These are phyloP conservation scores for Herpetomonas muscarum DNA, from an alignment of 208 protist species.

Conservation along the genomic window DNA sequence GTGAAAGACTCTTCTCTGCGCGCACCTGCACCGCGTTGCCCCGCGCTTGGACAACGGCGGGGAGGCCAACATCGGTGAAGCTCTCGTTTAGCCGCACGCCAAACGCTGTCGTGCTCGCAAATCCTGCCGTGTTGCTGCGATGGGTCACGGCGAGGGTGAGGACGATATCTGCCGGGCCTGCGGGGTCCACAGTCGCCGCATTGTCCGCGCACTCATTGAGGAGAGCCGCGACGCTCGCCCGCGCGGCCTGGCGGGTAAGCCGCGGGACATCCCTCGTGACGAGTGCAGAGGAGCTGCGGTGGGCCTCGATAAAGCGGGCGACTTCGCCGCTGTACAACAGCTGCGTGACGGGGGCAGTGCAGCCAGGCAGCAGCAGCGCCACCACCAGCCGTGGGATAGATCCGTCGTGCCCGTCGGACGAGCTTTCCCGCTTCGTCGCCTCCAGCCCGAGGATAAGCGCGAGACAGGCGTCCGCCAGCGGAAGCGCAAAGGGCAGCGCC, in stretches of 20 bases:
- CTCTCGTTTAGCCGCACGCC: not conserved
- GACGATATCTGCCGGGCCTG: not conserved
- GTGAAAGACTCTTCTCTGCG: not conserved
- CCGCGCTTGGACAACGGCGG: not conserved
- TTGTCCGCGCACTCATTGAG: not conserved
- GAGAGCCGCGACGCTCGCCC: not conserved
- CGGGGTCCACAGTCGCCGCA: too few relatives aligned
- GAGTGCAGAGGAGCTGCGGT: not conserved
- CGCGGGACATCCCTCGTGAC: not conserved
- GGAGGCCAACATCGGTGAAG: not conserved
- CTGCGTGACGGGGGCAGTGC: constrained; percentile 5
- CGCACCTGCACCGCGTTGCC: not conserved
- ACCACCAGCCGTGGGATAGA: constrained; percentile 2
- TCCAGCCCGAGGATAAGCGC: constrained; percentile 20
- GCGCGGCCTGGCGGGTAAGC: not conserved
- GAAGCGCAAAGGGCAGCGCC: constrained; percentile 5
- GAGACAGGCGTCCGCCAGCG: constrained; percentile 17
- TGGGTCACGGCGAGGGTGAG: not conserved
- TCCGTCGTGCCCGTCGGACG: not conserved
- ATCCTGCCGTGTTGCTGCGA: too few relatives aligned
- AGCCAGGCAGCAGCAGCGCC: constrained; percentile 18
- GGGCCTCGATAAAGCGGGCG: not conserved
- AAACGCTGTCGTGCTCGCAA: too few relatives aligned
- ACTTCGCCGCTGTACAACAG: not conserved
- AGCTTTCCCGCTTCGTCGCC: not conserved